phyloP scores from a whole-genome alignment of 2,329 filamentous ascomycete genomes.

The Emericellopsis atlantica region DNA sequence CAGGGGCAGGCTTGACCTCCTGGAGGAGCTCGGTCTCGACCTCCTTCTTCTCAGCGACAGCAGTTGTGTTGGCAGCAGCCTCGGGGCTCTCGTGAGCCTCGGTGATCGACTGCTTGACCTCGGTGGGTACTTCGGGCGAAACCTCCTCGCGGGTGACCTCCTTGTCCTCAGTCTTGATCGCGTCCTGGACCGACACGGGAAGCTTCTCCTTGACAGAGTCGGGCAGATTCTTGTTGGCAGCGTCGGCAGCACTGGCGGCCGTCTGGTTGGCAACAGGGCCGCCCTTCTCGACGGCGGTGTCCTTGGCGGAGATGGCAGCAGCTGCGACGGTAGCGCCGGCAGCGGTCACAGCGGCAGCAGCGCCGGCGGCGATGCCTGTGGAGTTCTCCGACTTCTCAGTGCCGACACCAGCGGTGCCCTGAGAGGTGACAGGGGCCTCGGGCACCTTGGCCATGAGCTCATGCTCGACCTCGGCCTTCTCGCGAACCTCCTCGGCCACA shows the following conservation, averaged over 20 bases:
- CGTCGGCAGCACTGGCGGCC: constrained; percentile 21
- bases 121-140: constrained; percentile 37
- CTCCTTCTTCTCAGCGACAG: constrained; percentile 62
- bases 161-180: constrained; percentile 28
- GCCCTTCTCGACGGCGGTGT: constrained; percentile 14
- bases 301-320: constrained; percentile 21
- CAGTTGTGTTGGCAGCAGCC: constrained; percentile 54
- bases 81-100: constrained; percentile 53
- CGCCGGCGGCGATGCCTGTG: constrained; percentile 26
- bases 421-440: constrained; percentile 43
- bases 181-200: constrained; percentile 35
- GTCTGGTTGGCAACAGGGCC: constrained; percentile 18
- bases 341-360: constrained; percentile 20
- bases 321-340: constrained; percentile 21
- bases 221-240: constrained; percentile 34
- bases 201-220: constrained; percentile 38
- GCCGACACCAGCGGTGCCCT: constrained; percentile 37
- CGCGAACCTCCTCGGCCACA: constrained; percentile 49
- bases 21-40: constrained; percentile 64
- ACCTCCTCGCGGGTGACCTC: constrained; percentile 28
- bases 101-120: constrained; percentile 44
- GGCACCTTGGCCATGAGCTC: constrained; percentile 58
- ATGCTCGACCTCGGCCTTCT: constrained; percentile 59
- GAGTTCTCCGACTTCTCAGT: constrained; percentile 38
- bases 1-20: constrained; percentile 37